phyloP scores from a whole-genome alignment of 441 rosid species.

The Flueggea neowawraea region DNA sequence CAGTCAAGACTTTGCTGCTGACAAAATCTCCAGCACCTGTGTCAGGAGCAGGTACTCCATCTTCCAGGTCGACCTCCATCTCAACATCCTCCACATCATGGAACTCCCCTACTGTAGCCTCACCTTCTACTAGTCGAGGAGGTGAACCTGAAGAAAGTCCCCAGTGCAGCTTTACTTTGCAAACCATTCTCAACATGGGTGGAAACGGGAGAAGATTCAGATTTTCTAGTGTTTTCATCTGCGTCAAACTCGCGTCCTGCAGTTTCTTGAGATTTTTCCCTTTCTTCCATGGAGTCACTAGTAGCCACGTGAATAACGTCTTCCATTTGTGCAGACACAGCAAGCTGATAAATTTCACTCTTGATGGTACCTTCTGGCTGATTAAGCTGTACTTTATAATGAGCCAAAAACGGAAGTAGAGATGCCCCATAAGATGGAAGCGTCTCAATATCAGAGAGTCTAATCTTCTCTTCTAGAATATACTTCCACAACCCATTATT shows the following conservation, averaged over 20 bases:
- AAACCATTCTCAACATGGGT: slow-evolving; percentile 18
- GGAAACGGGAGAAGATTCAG: slow-evolving; percentile 28
- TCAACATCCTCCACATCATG: slow-evolving; percentile 68
- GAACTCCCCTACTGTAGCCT: slow-evolving; percentile 24
- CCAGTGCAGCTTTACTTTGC: slow-evolving; percentile 15
- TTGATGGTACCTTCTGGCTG: slow-evolving; percentile 61
- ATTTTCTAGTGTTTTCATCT: slow-evolving; percentile 23
- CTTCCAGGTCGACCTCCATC: slow-evolving; percentile 99
- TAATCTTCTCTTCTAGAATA: slow-evolving; percentile 66
- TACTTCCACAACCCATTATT: too few relatives aligned
- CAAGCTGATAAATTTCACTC: slow-evolving; percentile 60
- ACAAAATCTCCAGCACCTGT: slow-evolving; percentile 25
- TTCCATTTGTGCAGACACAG: slow-evolving; percentile 57
- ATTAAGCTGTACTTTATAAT: slow-evolving; percentile 71
- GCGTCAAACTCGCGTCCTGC: slow-evolving; percentile 30
- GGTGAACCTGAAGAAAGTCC: slow-evolving; percentile 31
- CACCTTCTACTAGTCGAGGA: slow-evolving; percentile 26
- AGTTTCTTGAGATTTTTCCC: slow-evolving; percentile 23
- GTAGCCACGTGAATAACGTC: slow-evolving; percentile 42
- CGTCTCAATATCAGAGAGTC: slow-evolving; percentile 78
- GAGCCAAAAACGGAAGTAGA: slow-evolving; percentile 76
- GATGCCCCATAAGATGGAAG: slow-evolving; percentile 51
- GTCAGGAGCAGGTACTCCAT: too few relatives aligned
- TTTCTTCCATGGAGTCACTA: slow-evolving; percentile 24
- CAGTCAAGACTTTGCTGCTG: slow-evolving; percentile 20